These are phyloP conservation scores for Croton setiger DNA, from an alignment of 441 rosid genomes.

Conservation along the genomic window DNA sequence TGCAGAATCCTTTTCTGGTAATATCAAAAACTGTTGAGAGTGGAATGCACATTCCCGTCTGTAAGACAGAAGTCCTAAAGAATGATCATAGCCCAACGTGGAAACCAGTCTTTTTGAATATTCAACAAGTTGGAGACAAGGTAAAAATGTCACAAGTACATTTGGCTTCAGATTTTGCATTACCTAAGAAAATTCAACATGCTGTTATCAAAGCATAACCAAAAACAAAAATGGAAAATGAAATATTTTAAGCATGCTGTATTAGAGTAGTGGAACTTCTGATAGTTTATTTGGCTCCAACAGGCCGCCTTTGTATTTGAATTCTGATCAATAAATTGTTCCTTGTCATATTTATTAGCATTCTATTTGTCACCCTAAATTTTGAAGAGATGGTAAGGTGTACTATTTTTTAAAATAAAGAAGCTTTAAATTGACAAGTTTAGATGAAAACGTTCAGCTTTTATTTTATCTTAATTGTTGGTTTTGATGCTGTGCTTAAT, in stretches of 20 bases:
- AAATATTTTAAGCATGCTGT: neutral
- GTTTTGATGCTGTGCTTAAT: neutral
- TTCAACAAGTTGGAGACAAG: slow-evolving; percentile 94
- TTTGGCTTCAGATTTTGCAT: slow-evolving; percentile 9
- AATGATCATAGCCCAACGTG: slow-evolving; percentile 69
- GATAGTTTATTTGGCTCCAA: neutral
- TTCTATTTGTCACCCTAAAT: neutral
- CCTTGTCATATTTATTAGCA: slow-evolving; percentile 4
- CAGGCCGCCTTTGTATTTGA: neutral
- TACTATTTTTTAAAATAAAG: neutral
- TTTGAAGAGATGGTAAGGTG: neutral
- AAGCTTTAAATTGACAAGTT: neutral
- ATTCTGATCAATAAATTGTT: neutral
- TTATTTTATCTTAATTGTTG: slow-evolving; percentile 7
- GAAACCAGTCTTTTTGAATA: slow-evolving; percentile 75
- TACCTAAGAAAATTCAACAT: slow-evolving; percentile 9
- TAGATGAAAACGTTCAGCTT: slow-evolving; percentile 1
- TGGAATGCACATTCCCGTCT: slow-evolving; percentile 65
- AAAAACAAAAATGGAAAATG: neutral
- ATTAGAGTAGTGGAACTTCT: neutral
- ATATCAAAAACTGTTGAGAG: slow-evolving; percentile 73
- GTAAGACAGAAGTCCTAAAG: slow-evolving; percentile 85
- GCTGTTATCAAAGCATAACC: neutral
- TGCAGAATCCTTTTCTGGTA: slow-evolving; percentile 82
- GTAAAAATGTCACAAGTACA: slow-evolving; percentile 31